Base-by-base conservation (phyloP, 345 rosid genomes). In the Excoecaria cochinchinensis region DNA sequence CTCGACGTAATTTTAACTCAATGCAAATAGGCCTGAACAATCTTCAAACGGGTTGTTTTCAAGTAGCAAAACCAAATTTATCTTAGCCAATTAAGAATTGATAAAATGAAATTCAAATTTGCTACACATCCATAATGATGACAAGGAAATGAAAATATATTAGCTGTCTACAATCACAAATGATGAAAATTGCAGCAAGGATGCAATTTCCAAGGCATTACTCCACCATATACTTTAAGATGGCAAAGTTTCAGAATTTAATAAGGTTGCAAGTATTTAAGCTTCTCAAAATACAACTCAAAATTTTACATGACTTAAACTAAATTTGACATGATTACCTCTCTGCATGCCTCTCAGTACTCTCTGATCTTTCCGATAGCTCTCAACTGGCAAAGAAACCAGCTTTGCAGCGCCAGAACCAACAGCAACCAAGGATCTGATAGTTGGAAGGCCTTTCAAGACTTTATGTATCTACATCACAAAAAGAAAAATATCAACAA, bases 311-410 rank as follows among this genome's bases (percentile, higher is more conserved):
- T 15, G 52, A 73, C 62, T 38, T 74, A 42, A 58, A 17, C 51
- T 36, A 14, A 53, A 69, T n/a, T 76, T 58, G 70, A 64, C 46
- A 31, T 31, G 31, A 31, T 85, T 82, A 91, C 98, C 99, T 91
- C 98, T 91, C 86, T 95, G 97, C 83, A 95, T 82, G 75, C 99
- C 98, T 82, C 87, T 92, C 62, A 95, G 85, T 44, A 95, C 87
- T 80, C 89, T 89, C 79, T 83, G 89, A 74, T 95, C 99, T 79
- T 91, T 91, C 82, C 81, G 88, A 80, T 95, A 93, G 83, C 86
- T 90, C 86, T 90, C 94, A 69, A 95, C 91, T 22, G 99, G 99
- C 80, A 80, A 81, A 15, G 99, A 86, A 79, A 95, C 85, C 73
- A 95, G 82, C 89, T 93, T 95, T 42, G 91, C 78, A 38, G 96